Conservation (phyloP, 179 eudicot species). For the Camellia oleifera region DNA sequence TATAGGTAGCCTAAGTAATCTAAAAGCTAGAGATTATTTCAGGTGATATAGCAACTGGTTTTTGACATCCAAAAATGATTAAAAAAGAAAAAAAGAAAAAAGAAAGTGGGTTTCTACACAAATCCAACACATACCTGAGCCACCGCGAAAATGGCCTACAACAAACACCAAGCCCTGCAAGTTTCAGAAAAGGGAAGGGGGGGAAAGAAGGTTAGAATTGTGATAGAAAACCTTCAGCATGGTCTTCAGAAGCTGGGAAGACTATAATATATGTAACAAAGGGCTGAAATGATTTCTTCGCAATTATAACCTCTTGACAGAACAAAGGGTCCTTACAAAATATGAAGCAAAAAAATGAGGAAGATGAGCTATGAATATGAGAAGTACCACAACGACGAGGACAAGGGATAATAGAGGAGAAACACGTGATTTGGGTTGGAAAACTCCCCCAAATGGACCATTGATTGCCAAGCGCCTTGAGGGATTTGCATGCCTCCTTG, state of each 20-base stretch:
- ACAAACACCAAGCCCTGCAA: constrained; percentile 70
- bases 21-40: no score
- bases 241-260: background rate
- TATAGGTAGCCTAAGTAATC: background rate
- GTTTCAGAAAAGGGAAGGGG: constrained; percentile 16
- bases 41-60: background rate
- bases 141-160: constrained; percentile 59
- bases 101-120: no score
- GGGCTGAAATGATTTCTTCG: background rate
- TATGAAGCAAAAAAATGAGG: background rate
- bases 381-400: constrained; percentile 59
- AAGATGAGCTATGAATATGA: constrained; percentile 15
- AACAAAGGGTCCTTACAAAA: background rate
- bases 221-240: background rate
- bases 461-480: constrained; percentile 61
- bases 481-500: constrained; percentile 71
- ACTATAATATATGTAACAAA: background rate
- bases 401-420: constrained; percentile 69
- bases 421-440: constrained; percentile 75
- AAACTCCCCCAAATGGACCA: constrained; percentile 67
- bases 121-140: constrained; percentile 45
- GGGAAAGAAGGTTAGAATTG: constrained; percentile 9
- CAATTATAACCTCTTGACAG: background rate
- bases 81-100: background rate
- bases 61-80: background rate